Base-by-base conservation (phyloP, 768 basidiomycete genomes). In the Podaxis mareebaensis region DNA sequence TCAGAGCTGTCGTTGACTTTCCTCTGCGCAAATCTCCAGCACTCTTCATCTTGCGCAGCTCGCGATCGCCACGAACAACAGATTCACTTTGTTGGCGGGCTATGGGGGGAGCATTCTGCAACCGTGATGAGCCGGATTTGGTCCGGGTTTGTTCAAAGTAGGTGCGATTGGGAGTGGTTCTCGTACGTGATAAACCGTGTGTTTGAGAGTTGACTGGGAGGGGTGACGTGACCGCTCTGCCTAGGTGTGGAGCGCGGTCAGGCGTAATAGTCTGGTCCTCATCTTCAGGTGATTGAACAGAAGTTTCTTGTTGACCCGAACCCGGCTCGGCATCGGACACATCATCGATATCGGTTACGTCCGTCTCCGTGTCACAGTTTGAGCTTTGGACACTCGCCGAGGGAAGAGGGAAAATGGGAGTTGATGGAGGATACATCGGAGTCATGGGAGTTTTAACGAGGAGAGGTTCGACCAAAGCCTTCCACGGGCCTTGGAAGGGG, bases 401-500 rank as follows among this genome's bases (percentile, higher is more conserved):
- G 22, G 75, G 75, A 46, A 80, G 73, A 44, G 86, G 83, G 64
- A 86, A 79, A 46, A 82, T 80, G 30, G 88, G 89, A 2, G 87
- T 88, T 20, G 86, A 87, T 13, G 85, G 85, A 44, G 88, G 87
- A 75, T 86, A 89, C 36, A 80, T 73, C 24, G 88, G 88, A 1
- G 85, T 83, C 69, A 81, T 75, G 26, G 87, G 84, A 24, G 78
- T 73, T 70, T 87, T 87, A 58, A 87, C 81, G 8, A 95, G 79
- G 53, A 98, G 79, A 0, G 95, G 94, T 62, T 91, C 91, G 26
- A 97, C 88, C 58, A 99, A 80, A 36, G 92, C 88, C 71, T 90
- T 88, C 93, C 95, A 97, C 1, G 93, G 92, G 7, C 92, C 92
- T 68, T 93, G 92, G 76, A 99, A 98, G 7, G 96, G 95, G 73